phyloP scores from a whole-genome alignment of 306 rosid genomes.

The Malus fusca region DNA sequence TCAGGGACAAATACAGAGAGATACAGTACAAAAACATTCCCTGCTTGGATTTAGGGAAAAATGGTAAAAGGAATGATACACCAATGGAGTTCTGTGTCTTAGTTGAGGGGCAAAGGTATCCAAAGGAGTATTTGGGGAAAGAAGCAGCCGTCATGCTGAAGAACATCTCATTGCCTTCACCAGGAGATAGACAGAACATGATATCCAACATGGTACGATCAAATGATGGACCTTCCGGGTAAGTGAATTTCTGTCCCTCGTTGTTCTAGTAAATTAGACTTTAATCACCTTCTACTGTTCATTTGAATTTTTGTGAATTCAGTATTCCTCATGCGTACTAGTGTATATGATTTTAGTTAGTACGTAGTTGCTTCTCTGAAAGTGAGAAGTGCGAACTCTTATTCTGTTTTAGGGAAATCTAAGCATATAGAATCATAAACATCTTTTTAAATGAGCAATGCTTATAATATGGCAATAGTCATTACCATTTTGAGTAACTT shows the following conservation, averaged over 20 bases:
- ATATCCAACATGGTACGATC: constrained; percentile 52
- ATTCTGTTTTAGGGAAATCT: not conserved
- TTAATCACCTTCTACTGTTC: not conserved
- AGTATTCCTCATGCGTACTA: not conserved
- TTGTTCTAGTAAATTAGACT: not conserved
- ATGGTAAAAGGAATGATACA: constrained; percentile 38
- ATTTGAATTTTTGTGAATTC: not conserved
- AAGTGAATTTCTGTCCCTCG: not conserved
- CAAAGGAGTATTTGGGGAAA: constrained; percentile 43
- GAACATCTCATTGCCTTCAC: constrained; percentile 33
- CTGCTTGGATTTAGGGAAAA: constrained; percentile 64
- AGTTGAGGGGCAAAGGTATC: constrained; percentile 62
- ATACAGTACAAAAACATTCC: constrained; percentile 52
- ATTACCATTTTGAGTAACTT: not conserved
- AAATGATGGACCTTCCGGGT: constrained; percentile 71
- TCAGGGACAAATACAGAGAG: constrained; percentile 41
- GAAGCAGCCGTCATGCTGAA: constrained; percentile 33
- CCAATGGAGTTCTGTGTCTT: constrained; percentile 76
- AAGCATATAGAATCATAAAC: not conserved
- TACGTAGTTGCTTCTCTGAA: not conserved
- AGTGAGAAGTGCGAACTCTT: not conserved
- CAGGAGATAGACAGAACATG: constrained; percentile 27
- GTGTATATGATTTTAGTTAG: not conserved
- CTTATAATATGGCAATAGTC: not conserved
- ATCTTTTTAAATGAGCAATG: not conserved